These are phyloP conservation scores for Moringa oleifera DNA, from an alignment of 345 rosid genomes.

Conservation along the genomic window DNA sequence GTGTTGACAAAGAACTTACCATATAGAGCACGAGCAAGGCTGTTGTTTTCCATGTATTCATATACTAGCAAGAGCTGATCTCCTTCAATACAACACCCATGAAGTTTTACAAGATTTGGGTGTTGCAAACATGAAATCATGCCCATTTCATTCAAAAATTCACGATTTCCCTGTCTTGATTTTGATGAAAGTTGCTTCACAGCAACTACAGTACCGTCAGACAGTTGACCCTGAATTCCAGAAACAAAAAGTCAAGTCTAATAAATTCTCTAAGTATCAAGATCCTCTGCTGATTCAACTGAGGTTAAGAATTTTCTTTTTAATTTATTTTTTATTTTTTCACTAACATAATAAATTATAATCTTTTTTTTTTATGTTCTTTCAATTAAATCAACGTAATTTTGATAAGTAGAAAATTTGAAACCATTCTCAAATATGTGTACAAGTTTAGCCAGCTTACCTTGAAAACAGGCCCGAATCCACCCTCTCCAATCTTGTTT, in stretches of 20 bases:
- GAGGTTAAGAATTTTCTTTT: too few relatives aligned
- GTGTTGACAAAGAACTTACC: conserved; percentile 33
- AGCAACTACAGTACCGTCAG: conserved; percentile 56
- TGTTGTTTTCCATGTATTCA: conserved; percentile 69
- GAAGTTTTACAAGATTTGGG: conserved; percentile 63
- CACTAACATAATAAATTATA: too few relatives aligned
- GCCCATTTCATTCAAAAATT: conserved; percentile 64
- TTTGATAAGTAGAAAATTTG: too few relatives aligned
- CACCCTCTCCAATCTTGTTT: conserved; percentile 68
- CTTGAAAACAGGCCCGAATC: conserved; percentile 65
- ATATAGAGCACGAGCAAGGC: conserved; percentile 48
- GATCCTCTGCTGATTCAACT: too few relatives aligned
- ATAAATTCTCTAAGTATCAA: too few relatives aligned
- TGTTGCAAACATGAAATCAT: conserved; percentile 67
- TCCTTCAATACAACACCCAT: conserved; percentile 64
- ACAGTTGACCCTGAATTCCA: conserved; percentile 36
- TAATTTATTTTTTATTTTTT: too few relatives aligned
- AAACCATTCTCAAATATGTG: too few relatives aligned
- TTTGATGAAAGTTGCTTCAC: conserved; percentile 72
- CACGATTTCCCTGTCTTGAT: conserved; percentile 70
- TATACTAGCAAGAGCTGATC: conserved; percentile 54
- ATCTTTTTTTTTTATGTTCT: too few relatives aligned
- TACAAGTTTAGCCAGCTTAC: conserved; percentile 20
- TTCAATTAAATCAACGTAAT: too few relatives aligned
- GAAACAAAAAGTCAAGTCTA: background rate